phyloP scores from a whole-genome alignment of 176 grass and related monocot species.

The Phragmites australis region DNA sequence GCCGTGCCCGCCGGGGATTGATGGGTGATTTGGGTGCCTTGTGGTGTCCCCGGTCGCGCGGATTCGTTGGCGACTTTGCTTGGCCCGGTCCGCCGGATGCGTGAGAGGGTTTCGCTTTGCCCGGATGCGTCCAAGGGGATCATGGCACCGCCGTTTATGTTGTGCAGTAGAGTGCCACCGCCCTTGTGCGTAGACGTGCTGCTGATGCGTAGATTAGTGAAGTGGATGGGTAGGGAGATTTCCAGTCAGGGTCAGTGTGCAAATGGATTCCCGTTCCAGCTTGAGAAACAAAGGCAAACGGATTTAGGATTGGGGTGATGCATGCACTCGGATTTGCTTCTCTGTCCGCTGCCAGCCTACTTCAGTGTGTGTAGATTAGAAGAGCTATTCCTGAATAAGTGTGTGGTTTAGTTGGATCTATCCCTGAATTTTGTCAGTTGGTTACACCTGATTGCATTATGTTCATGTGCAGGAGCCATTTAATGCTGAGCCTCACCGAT shows the following conservation, averaged over 20 bases:
- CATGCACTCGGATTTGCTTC: background rate
- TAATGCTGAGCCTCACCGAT: constrained; percentile 88
- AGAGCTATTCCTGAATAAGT: background rate
- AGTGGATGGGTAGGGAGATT: background rate
- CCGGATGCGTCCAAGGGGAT: no score
- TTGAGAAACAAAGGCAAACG: background rate
- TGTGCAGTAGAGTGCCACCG: background rate
- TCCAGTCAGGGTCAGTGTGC: background rate
- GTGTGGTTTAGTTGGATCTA: background rate
- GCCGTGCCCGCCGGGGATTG: no score
- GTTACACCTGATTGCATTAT: background rate
- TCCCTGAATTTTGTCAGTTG: background rate
- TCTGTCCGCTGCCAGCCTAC: background rate
- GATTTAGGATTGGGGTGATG: background rate
- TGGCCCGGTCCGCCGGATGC: no score
- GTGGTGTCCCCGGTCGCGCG: no score
- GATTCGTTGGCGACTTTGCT: no score
- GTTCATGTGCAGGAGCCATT: constrained; percentile 81
- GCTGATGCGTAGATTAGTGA: background rate
- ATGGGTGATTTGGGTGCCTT: no score
- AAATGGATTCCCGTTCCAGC: background rate
- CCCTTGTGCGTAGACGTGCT: background rate
- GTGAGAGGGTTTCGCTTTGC: no score
- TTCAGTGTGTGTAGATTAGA: background rate
- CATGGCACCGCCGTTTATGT: background rate